These are phyloP conservation scores for Fusarium burgessii DNA, from an alignment of 2,329 filamentous ascomycete species.

Conservation along the genomic window DNA sequence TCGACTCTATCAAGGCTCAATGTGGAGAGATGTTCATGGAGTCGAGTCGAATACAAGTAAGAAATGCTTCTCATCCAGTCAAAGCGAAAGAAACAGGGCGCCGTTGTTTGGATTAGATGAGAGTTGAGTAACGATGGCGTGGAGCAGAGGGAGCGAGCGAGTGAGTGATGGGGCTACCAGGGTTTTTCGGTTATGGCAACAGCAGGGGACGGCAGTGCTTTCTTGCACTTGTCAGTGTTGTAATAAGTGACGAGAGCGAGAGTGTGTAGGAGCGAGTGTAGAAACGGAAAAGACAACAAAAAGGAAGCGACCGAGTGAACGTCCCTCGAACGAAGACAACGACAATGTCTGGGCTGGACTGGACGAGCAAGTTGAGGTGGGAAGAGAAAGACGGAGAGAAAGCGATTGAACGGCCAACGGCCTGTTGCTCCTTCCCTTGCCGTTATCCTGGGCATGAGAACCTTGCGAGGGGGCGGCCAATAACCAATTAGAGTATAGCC, in stretches of 20 bases:
- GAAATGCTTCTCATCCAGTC: conserved; percentile 29
- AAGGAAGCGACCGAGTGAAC: conserved; percentile 24
- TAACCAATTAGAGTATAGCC: conserved; percentile 28
- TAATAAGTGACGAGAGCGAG: conserved; percentile 28
- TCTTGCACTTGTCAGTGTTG: conserved; percentile 8
- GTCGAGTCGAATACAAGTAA: conserved; percentile 24
- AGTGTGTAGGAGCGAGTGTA: conserved; percentile 24
- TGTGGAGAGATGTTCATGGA: conserved; percentile 41
- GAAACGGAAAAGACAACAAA: conserved; percentile 17
- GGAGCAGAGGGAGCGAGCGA: conserved; percentile 38
- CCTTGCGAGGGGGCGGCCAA: conserved; percentile 26
- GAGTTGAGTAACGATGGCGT: conserved; percentile 34
- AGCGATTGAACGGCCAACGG: conserved; percentile 37
- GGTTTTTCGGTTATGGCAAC: conserved; percentile 36
- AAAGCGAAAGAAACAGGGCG: conserved; percentile 30
- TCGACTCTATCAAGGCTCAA: conserved; percentile 33
- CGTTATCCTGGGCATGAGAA: conserved; percentile 36
- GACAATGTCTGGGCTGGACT: conserved; percentile 28
- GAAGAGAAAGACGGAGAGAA: conserved; percentile 14
- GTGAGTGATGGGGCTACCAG: conserved; percentile 36
- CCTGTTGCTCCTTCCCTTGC: conserved; percentile 36
- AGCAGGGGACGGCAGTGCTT: conserved; percentile 31
- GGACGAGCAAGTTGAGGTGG: conserved; percentile 20
- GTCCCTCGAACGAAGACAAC: conserved; percentile 29
- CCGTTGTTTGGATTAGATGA: conserved; percentile 45